phyloP scores from a whole-genome alignment of 2,329 filamentous ascomycete species.

The Pseudovirgaria hyperparasitica region DNA sequence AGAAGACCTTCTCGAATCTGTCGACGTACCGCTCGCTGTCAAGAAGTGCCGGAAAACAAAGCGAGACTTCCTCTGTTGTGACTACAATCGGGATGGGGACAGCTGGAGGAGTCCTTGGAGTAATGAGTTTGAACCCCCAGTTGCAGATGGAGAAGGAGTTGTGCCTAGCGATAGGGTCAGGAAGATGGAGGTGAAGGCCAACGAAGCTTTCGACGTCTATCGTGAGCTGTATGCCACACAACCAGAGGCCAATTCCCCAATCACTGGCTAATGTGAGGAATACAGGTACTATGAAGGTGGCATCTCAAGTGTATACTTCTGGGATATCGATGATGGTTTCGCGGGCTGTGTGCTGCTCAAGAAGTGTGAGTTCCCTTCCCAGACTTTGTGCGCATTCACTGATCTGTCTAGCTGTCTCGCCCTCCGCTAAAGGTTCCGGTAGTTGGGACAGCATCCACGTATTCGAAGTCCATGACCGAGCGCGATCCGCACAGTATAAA shows the following conservation, averaged over 20 bases:
- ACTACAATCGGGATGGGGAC: conserved; percentile 98
- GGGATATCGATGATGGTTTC: conserved; percentile 96
- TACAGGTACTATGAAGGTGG: conserved; percentile 81
- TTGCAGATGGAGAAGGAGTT: conserved; percentile 65
- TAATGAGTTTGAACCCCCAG: conserved; percentile 91
- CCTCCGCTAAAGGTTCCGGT: conserved; percentile 54
- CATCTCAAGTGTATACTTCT: conserved; percentile 92
- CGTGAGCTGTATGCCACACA: conserved; percentile 76
- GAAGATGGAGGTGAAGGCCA: conserved; percentile 86
- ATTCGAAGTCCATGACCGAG: conserved; percentile 89
- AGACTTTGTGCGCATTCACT: conserved; percentile 4
- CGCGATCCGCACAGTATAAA: conserved; percentile 89
- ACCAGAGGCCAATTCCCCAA: conserved; percentile 1
- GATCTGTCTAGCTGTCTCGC: conserved; percentile 45
- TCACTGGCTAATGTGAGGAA: conserved; percentile 10
- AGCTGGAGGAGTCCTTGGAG: conserved; percentile 98
- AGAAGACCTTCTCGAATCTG: conserved; percentile 93
- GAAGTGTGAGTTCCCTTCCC: conserved; percentile 54
- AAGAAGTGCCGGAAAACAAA: conserved; percentile 78
- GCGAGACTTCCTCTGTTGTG: conserved; percentile 93
- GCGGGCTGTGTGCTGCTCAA: conserved; percentile 92
- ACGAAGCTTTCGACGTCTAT: conserved; percentile 95
- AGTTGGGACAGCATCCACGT: conserved; percentile 99
- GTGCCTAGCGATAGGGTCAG: conserved; percentile 82
- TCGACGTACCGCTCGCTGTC: conserved; percentile 86